These are phyloP conservation scores for Agaricus sinodeliciosus DNA, from an alignment of 768 basidiomycete species.

Conservation along the genomic window DNA sequence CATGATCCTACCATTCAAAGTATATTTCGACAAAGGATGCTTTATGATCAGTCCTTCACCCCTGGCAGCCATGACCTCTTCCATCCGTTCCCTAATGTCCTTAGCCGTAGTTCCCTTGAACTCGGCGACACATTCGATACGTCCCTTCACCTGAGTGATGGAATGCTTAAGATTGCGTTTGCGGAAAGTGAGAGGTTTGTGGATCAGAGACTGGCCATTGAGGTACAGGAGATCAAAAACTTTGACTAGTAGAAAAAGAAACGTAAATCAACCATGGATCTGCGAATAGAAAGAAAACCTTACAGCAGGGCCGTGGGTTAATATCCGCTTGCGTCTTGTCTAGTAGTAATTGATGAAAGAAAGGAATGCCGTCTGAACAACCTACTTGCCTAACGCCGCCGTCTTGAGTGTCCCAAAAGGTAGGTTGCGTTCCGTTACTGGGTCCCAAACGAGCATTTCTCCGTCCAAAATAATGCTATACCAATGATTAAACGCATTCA, in stretches of 20 bases:
- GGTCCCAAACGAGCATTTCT: slow-evolving; percentile 99
- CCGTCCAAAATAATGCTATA: slow-evolving; percentile 89
- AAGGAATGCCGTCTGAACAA: background rate
- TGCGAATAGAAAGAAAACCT: slow-evolving; percentile 21
- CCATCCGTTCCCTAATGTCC: slow-evolving; percentile 77
- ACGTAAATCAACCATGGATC: background rate
- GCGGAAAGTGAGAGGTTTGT: slow-evolving; percentile 65
- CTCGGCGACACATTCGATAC: slow-evolving; percentile 73
- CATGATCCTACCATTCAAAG: slow-evolving; percentile 79
- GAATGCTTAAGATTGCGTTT: slow-evolving; percentile 71
- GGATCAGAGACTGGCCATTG: slow-evolving; percentile 74
- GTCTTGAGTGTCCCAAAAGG: slow-evolving; percentile 95
- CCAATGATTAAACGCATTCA: slow-evolving; percentile 1
- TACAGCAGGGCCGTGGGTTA: slow-evolving; percentile 88
- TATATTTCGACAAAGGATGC: slow-evolving; percentile 72
- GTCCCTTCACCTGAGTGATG: slow-evolving; percentile 63
- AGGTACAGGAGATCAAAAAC: slow-evolving; percentile 91
- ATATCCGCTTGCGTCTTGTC: slow-evolving; percentile 66
- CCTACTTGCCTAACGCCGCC: slow-evolving; percentile 68
- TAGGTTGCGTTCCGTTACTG: slow-evolving; percentile 76
- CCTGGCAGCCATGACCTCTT: slow-evolving; percentile 73
- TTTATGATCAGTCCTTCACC: slow-evolving; percentile 96
- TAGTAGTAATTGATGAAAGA: slow-evolving; percentile 18
- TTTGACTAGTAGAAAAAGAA: slow-evolving; percentile 59
- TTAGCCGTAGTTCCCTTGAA: slow-evolving; percentile 71